Evolutionary conservation across 23 red algal species (phyloP), one percentile per base, ranked within the genome.

Genomic region (Cyanidiococcus yangmingshanensis): DNA sequence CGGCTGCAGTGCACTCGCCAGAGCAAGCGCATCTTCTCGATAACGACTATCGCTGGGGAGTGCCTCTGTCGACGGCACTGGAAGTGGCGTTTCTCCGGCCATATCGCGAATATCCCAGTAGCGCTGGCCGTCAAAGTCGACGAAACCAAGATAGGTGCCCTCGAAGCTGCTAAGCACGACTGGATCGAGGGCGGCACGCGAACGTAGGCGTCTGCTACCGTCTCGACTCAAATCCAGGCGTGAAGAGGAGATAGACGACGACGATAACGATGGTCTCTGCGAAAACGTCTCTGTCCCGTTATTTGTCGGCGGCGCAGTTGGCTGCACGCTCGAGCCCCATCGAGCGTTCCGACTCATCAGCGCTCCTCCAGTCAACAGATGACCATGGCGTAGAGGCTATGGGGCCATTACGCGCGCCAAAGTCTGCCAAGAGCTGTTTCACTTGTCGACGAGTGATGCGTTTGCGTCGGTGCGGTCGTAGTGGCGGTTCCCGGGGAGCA

Each of bases 81-180:
- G 76, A 0, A 21, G 1, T 29, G 67, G 74, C 58, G 30, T 25
- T 0, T 74, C 76, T 38, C 75, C 79, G 21, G 51, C 58, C 18
- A 74, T 87, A 58, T 87, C 84, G 0, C 84, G 84, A 87, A 87
- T 87, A 54, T 87, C 84, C 84, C 84, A 87, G 41, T 67, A 68
- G 27, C 84, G 75, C 37, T 77, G 58, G n/a, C 77, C 84, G 31
- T 87, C 84, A 87, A 87, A 80, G 35, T 87, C 84, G 18, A 87
- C 39, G 57, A 80, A 87, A 2, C 84, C 84, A 0, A 87, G 38
- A 34, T 79, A 87, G 0, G 76, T 87, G 39, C 84, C 84, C 58
- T 77, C 21, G 32, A 71, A 71, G 27, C n/a, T 71, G 27, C 63
- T 17, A 7, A 71, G 27, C 27, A 71, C 63, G 27, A 54, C 45